A percentile compares a stretch with the other conserved stretches of the same genome.
Evolutionary conservation across 2,329 filamentous ascomycete genomes (phyloP).

Genomic region (Zymoseptoria brevis): DNA sequence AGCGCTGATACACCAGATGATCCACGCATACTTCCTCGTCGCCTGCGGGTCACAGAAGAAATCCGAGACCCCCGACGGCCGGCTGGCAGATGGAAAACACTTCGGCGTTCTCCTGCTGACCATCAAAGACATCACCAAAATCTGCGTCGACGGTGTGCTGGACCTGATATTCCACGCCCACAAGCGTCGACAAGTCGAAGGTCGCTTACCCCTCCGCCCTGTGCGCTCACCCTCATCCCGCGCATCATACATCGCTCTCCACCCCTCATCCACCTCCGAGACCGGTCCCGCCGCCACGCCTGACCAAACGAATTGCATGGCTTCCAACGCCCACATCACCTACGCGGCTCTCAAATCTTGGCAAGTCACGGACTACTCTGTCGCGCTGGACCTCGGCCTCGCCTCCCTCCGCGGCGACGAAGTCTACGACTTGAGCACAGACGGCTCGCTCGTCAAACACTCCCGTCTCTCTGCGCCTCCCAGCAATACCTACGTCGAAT

Average conservation of each 20-base stretch:
- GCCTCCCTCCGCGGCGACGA: constrained; percentile 25
- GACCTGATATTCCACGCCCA: constrained; percentile 29
- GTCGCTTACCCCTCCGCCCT: neutral
- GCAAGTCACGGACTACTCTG: constrained; percentile 24
- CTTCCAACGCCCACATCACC: constrained; percentile 24
- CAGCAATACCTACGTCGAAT: constrained; percentile 30
- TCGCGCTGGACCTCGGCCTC: constrained; percentile 30
- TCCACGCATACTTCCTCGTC: constrained; percentile 39
- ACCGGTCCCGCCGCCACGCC: constrained; percentile 13
- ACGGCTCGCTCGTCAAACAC: constrained; percentile 25
- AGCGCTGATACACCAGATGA: constrained; percentile 38
- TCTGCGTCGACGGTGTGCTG: constrained; percentile 23
- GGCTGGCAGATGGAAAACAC: constrained; percentile 32
- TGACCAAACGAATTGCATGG: constrained; percentile 25
- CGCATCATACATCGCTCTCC: constrained; percentile 15
- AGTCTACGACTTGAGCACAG: constrained; percentile 28
- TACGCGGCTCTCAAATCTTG: constrained; percentile 27
- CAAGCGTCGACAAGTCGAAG: constrained; percentile 11
- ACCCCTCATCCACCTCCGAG: constrained; percentile 11
- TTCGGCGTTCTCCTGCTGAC: constrained; percentile 35
- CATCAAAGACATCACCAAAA: constrained; percentile 29
- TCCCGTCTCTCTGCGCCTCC: constrained; percentile 25
- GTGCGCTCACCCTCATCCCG: neutral
- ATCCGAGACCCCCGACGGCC: constrained; percentile 26
- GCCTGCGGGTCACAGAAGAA: constrained; percentile 32